Conservation (phyloP, 352 stramenopile species). For the Globisporangium uncinulatum region DNA sequence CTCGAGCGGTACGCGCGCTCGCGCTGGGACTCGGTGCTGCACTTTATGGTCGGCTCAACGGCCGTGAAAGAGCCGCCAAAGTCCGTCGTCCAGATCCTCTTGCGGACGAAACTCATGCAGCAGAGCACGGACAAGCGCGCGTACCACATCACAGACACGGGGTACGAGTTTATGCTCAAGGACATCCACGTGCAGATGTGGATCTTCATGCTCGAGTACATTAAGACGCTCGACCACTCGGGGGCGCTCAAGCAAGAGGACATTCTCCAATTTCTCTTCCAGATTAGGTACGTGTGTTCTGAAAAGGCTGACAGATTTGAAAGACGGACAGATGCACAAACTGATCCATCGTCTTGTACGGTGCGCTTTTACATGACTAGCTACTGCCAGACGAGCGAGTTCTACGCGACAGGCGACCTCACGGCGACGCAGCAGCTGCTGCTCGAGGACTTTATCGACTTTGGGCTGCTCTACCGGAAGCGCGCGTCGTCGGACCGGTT, state of each 20-base stretch:
- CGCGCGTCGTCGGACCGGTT: slow-evolving; percentile 55
- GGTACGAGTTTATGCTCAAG: slow-evolving; percentile 91
- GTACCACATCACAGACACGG: slow-evolving; percentile 84
- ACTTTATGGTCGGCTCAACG: slow-evolving; percentile 74
- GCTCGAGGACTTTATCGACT: slow-evolving; percentile 82
- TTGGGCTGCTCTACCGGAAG: slow-evolving; percentile 80
- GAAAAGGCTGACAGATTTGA: too few relatives aligned
- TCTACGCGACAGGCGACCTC: slow-evolving; percentile 74
- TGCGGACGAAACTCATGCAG: slow-evolving; percentile 69
- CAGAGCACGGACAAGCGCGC: slow-evolving; percentile 46
- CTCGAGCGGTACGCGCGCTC: slow-evolving; percentile 56
- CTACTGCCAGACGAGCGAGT: slow-evolving; percentile 83
- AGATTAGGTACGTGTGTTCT: slow-evolving; percentile 51
- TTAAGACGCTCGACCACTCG: slow-evolving; percentile 73
- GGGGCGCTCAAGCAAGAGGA: slow-evolving; percentile 76
- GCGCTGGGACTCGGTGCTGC: slow-evolving; percentile 63
- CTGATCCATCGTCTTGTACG: too few relatives aligned
- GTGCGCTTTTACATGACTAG: slow-evolving; percentile 8
- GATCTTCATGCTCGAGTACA: slow-evolving; percentile 90
- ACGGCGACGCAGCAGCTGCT: slow-evolving; percentile 72
- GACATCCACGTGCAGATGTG: slow-evolving; percentile 90
- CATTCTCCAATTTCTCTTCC: slow-evolving; percentile 87
- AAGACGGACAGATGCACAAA: too few relatives aligned
- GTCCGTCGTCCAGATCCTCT: slow-evolving; percentile 67
- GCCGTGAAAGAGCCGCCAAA: slow-evolving; percentile 56